Evolutionary conservation across 1,284 basidiomycete genomes (phyloP).

Genomic region (Malassezia vespertilionis): DNA sequence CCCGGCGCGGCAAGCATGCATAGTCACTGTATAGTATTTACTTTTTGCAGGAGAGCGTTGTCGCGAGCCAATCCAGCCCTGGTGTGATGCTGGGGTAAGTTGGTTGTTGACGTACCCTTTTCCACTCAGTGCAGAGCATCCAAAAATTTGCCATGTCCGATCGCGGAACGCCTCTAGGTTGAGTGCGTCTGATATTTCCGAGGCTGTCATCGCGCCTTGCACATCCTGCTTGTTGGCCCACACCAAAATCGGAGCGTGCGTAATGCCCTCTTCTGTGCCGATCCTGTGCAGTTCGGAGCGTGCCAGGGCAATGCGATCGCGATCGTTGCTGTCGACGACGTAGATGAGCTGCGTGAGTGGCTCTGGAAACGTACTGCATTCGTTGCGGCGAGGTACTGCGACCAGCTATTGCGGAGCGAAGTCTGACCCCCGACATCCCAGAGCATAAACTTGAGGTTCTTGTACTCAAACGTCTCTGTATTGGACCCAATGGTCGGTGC

Average conservation of each 20-base stretch:
- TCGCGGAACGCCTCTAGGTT: conserved; percentile 51
- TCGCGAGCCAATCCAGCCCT: conserved; percentile 42
- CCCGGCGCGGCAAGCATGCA: conserved; percentile 36
- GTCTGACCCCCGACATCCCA: conserved; percentile 53
- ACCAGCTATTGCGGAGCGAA: conserved; percentile 49
- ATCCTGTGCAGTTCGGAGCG: conserved; percentile 50
- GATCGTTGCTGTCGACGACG: conserved; percentile 52
- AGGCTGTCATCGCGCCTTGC: conserved; percentile 48
- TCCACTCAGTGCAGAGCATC: conserved; percentile 51
- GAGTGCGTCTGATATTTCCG: conserved; percentile 51
- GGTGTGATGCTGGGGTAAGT: conserved; percentile 23
- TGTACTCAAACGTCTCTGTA: conserved; percentile 49
- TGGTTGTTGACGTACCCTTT: conserved; percentile 23
- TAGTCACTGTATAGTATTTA: neutral
- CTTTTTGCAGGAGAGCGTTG: conserved; percentile 4
- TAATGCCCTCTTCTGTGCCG: conserved; percentile 46
- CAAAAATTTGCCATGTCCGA: conserved; percentile 53
- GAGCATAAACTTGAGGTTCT: conserved; percentile 51
- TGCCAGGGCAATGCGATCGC: conserved; percentile 49
- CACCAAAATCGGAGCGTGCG: conserved; percentile 50
- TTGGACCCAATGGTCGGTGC: conserved; percentile 52
- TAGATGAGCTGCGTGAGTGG: conserved; percentile 45
- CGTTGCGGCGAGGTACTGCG: conserved; percentile 49
- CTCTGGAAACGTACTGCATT: conserved; percentile 37
- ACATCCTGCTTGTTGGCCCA: conserved; percentile 54